These are phyloP conservation scores for Hemileia vastatrix DNA, from an alignment of 1,284 basidiomycete species.

Conservation along the genomic window DNA sequence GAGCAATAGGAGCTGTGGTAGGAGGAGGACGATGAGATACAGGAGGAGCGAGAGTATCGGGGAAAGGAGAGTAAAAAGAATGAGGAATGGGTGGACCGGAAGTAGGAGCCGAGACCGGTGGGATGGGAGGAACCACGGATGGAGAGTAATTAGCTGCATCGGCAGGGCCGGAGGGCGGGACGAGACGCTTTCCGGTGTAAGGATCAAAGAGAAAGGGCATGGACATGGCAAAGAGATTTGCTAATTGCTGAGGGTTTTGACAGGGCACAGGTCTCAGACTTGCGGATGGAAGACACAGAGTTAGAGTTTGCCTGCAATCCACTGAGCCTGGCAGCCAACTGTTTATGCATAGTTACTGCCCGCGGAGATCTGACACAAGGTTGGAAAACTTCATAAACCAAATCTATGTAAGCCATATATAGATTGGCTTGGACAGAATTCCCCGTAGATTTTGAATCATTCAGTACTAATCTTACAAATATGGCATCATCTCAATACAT, in stretches of 20 bases:
- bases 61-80: neutral
- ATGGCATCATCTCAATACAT: no score
- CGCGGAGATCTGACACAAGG: no score
- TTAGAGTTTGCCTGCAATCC: no score
- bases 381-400: no score
- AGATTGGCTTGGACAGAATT: no score
- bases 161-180: neutral
- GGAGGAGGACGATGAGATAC: neutral
- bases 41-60: neutral
- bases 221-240: neutral
- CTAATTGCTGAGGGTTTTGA: neutral
- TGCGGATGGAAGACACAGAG: no score
- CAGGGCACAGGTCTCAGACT: no score
- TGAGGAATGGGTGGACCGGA: conserved; percentile 6
- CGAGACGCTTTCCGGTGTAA: conserved; percentile 7
- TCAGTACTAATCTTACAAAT: no score
- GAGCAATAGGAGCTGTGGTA: neutral
- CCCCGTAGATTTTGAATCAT: no score
- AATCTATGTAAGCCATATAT: no score
- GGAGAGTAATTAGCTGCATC: neutral
- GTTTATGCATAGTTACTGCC: no score
- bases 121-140: neutral
- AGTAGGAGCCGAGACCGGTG: conserved; percentile 1
- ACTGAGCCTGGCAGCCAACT: no score
- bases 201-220: conserved; percentile 16